Evolutionary conservation across 148 eudicot genomes (phyloP).

Genomic region (Limonium bicolor): DNA sequence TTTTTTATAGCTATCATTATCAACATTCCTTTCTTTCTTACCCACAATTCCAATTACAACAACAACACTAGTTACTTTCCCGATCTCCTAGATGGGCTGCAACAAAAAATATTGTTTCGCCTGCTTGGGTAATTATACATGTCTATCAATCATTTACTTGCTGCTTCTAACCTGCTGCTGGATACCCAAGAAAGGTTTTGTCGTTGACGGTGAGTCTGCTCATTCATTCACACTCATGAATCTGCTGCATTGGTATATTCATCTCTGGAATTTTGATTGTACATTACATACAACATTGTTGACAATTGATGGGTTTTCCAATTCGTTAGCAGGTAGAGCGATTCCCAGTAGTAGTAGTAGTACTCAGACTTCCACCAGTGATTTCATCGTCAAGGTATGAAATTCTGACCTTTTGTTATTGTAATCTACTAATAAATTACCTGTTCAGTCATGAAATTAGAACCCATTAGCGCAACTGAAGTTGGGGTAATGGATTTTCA

Average conservation of each 20-base stretch:
- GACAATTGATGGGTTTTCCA: background rate
- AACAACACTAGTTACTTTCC: too few species aligned
- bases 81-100: too few species aligned
- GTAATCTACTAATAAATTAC: background rate
- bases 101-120: too few species aligned
- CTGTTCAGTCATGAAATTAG: background rate
- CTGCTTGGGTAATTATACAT: too few species aligned
- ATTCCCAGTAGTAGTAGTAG: conserved; percentile 10
- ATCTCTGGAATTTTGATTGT: background rate
- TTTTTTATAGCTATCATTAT: too few species aligned
- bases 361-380: too few species aligned
- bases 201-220: conserved; percentile 16
- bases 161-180: conserved; percentile 7
- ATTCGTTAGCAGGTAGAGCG: conserved; percentile 18
- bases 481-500: background rate
- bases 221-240: background rate
- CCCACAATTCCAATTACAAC: too few species aligned
- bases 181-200: conserved; percentile 5
- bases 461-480: background rate
- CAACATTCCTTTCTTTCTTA: too few species aligned
- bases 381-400: conserved; percentile 10
- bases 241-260: too few species aligned
- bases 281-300: background rate
- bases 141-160: conserved; percentile 14
- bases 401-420: background rate